phyloP scores from a whole-genome alignment of 2,329 filamentous ascomycete genomes.

The Cryphonectria naterciae region DNA sequence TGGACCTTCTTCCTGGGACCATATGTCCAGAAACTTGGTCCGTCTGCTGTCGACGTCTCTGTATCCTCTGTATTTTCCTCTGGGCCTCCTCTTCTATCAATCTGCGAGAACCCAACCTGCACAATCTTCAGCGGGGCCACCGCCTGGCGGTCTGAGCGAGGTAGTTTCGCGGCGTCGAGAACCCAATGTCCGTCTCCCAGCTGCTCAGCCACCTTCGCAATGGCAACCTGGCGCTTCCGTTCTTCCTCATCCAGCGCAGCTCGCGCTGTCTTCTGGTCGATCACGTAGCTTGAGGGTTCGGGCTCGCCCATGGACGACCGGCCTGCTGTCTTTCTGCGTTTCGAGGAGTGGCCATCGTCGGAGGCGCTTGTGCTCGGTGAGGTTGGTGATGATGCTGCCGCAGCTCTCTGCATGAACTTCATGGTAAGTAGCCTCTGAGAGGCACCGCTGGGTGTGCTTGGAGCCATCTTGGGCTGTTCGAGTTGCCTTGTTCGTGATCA shows the following conservation, averaged over 20 bases:
- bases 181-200: constrained; percentile 78
- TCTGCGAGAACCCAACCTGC: constrained; percentile 58
- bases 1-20: constrained; percentile 19
- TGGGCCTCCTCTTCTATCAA: constrained; percentile 42
- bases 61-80: constrained; percentile 36
- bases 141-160: constrained; percentile 27
- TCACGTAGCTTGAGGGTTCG: constrained; percentile 42
- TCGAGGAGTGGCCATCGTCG: constrained; percentile 58
- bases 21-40: constrained; percentile 25
- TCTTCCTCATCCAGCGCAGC: constrained; percentile 70
- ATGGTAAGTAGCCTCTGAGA: constrained; percentile 88
- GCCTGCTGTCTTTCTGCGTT: constrained; percentile 62
- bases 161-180: constrained; percentile 53
- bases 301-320: constrained; percentile 37
- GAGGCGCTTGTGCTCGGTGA: constrained; percentile 46
- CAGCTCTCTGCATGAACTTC: constrained; percentile 97
- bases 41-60: constrained; percentile 31
- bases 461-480: constrained; percentile 44
- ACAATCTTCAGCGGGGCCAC: constrained; percentile 58
- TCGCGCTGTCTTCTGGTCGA: constrained; percentile 64
- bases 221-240: constrained; percentile 61
- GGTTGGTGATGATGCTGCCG: constrained; percentile 58
- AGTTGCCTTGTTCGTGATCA: neutral
- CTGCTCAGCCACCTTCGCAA: constrained; percentile 65
- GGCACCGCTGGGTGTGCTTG: constrained; percentile 67